A percentile compares a stretch with the other conserved stretches of the same genome.
Conservation (phyloP, 805 yeast species). For the Alloascoidea hylecoeti region DNA sequence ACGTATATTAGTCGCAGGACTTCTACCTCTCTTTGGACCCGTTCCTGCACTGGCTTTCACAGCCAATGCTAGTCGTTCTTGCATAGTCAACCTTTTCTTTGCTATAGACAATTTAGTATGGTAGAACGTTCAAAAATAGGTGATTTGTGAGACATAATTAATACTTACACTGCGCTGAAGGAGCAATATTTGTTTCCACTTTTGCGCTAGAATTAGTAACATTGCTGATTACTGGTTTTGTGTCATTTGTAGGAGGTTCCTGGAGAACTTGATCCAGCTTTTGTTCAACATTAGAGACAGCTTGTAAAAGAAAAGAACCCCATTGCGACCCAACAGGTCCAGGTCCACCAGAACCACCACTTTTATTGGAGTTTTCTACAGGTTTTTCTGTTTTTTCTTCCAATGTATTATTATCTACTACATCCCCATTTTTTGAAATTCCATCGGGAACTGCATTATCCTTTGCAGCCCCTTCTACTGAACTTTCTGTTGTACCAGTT, state of each 20-base stretch:
- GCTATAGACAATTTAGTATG: constrained; percentile 9
- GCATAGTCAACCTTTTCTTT: constrained; percentile 58
- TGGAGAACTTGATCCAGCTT: constrained; percentile 22
- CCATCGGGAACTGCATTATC: too few species aligned
- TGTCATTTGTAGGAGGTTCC: constrained; percentile 19
- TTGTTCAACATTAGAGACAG: constrained; percentile 26
- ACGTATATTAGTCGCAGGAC: constrained; percentile 7
- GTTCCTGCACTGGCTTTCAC: constrained; percentile 28
- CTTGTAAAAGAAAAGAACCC: constrained; percentile 20
- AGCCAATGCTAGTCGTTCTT: constrained; percentile 76
- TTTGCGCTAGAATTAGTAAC: constrained; percentile 3
- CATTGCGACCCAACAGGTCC: constrained; percentile 9
- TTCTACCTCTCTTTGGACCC: constrained; percentile 1
- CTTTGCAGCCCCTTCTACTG: too few species aligned
- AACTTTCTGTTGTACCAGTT: too few species aligned
- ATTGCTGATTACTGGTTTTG: constrained; percentile 6
- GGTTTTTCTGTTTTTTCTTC: too few species aligned
- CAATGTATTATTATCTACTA: too few species aligned
- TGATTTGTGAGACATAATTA: constrained; percentile 2
- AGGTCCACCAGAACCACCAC: too few species aligned
- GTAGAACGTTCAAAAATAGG: too few species aligned
- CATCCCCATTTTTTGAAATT: too few species aligned
- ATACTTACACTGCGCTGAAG: constrained; percentile 3
- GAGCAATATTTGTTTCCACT: not conserved
- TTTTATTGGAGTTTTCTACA: too few species aligned